phyloP scores from a whole-genome alignment of 371 early-diverging fungal species.

The Mucor plumbeus region DNA sequence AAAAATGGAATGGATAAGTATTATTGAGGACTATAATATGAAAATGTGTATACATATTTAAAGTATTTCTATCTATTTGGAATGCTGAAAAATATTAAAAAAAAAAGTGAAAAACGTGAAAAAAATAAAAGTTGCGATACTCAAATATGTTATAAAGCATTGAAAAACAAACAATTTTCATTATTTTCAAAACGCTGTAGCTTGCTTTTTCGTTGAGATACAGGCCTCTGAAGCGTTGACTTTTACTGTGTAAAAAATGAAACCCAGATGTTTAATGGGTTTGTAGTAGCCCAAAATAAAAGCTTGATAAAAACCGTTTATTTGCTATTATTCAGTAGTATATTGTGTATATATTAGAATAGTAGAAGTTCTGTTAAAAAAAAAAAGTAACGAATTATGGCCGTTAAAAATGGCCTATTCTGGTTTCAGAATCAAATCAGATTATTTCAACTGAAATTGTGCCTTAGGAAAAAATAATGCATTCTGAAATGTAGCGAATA shows the following conservation, averaged over 20 bases:
- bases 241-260: neutral
- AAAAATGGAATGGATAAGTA: neutral
- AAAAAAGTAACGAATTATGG: no score
- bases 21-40: neutral
- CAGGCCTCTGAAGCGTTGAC: neutral
- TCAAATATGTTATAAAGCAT: neutral
- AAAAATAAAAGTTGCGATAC: neutral
- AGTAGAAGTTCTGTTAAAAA: no score
- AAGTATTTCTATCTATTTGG: neutral
- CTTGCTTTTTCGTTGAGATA: neutral
- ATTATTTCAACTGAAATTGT: no score
- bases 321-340: no score
- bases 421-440: no score
- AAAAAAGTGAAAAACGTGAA: neutral
- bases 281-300: neutral
- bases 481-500: no score
- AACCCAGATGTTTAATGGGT: neutral
- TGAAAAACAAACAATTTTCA: neutral
- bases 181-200: neutral
- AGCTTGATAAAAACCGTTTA: no score
- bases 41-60: neutral
- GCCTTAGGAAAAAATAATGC: no score
- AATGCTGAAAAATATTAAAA: neutral
- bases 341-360: no score
- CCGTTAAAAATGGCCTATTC: no score